Evolutionary conservation across 371 early-diverging fungal species (phyloP).

Genomic region (Mucor saturninus): DNA sequence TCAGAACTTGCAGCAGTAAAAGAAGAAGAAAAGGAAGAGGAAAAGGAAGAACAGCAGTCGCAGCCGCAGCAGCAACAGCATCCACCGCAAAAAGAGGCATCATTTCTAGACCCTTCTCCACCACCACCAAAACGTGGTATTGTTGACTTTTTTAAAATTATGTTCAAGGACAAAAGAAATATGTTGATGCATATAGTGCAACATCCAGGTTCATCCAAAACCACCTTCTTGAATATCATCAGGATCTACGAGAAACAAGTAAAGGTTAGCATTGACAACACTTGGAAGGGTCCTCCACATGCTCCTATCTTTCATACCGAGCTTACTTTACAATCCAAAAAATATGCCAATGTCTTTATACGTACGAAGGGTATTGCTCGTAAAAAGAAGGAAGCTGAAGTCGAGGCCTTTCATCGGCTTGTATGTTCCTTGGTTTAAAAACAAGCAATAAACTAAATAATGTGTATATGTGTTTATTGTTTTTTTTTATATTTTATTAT

Average conservation of each 20-base stretch:
- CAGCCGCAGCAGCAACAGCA: no score
- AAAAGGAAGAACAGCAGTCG: no score
- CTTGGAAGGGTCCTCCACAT: background rate
- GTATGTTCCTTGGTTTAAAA: background rate
- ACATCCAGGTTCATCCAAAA: background rate
- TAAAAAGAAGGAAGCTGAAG: background rate
- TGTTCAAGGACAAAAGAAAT: no score
- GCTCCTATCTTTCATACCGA: background rate
- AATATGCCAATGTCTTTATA: background rate
- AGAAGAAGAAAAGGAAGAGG: no score
- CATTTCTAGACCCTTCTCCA: no score
- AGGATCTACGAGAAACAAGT: background rate
- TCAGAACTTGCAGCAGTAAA: no score
- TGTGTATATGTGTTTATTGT: background rate
- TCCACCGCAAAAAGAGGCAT: no score
- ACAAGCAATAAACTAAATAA: no score
- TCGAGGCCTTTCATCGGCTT: background rate
- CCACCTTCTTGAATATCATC: background rate
- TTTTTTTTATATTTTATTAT: conserved; percentile 6
- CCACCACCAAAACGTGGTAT: no score
- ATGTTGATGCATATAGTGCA: no score
- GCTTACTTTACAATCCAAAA: background rate
- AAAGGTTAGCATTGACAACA: background rate
- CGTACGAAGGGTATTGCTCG: background rate
- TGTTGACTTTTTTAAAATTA: no score